Evolutionary conservation across 2,329 filamentous ascomycete species (phyloP).

Genomic region (Leptographium galeiforme): DNA sequence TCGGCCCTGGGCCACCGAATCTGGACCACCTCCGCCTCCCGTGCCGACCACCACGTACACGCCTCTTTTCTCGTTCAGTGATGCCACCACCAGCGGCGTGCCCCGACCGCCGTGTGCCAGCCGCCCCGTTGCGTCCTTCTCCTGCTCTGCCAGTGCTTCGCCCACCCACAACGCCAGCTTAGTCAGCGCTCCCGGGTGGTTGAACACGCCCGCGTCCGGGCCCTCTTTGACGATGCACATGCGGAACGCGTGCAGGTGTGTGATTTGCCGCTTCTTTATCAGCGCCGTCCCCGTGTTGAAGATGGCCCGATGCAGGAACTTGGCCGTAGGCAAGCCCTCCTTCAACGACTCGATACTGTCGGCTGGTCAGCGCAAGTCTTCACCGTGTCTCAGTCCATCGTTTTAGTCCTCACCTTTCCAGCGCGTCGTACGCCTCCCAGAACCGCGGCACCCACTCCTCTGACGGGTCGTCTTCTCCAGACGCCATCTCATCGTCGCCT

Average conservation of each 20-base stretch:
- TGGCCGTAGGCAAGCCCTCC: constrained; percentile 65
- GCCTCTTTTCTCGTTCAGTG: constrained; percentile 72
- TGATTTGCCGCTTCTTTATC: constrained; percentile 87
- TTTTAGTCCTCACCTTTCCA: constrained; percentile 44
- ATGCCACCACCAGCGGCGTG: constrained; percentile 79
- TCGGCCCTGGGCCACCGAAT: constrained; percentile 50
- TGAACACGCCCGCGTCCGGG: constrained; percentile 81
- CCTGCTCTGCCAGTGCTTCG: constrained; percentile 81
- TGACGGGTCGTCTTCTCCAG: constrained; percentile 21
- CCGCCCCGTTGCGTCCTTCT: constrained; percentile 60
- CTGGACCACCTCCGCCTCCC: constrained; percentile 69
- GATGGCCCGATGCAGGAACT: constrained; percentile 83
- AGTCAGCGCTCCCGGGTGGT: constrained; percentile 80
- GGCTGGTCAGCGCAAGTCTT: constrained; percentile 1
- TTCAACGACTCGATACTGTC: constrained; percentile 62
- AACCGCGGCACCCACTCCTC: constrained; percentile 56
- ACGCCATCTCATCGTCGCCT: constrained; percentile 29
- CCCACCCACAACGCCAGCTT: constrained; percentile 91
- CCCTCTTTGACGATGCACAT: constrained; percentile 95
- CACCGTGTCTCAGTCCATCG: constrained; percentile 1
- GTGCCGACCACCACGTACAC: constrained; percentile 91
- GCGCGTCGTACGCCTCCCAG: constrained; percentile 59
- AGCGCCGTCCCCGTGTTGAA: constrained; percentile 83
- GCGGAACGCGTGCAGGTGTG: constrained; percentile 80
- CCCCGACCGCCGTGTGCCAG: constrained; percentile 56